These are phyloP conservation scores for Persicaria maculosa DNA, from an alignment of 148 eudicot species.

Conservation along the genomic window DNA sequence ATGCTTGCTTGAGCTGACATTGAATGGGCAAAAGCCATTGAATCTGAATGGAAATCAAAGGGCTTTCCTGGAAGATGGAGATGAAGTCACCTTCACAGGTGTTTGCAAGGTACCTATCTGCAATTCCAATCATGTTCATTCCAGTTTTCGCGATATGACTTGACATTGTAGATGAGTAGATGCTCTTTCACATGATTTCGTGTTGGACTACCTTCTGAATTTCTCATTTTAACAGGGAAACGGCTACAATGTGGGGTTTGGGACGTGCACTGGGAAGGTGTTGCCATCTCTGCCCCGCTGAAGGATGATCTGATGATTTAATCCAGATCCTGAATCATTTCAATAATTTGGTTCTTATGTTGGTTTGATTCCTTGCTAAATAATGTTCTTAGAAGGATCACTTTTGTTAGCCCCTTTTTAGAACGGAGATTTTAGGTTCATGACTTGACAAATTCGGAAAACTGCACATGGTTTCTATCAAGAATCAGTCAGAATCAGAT, in stretches of 20 bases:
- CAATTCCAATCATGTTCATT: background rate
- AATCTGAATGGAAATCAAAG: constrained; percentile 53
- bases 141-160: background rate
- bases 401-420: no score
- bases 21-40: constrained; percentile 76
- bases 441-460: no score
- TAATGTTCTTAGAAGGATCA: background rate
- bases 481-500: no score
- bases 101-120: constrained; percentile 57
- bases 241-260: constrained; percentile 9
- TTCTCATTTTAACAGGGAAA: constrained; percentile 2
- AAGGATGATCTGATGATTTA: no score
- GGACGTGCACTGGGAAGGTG: constrained; percentile 10
- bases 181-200: background rate
- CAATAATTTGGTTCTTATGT: no score
- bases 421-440: no score
- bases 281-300: background rate
- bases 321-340: no score
- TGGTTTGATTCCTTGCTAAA: no score
- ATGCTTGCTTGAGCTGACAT: constrained; percentile 76
- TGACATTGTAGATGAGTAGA: no score
- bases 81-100: constrained; percentile 76
- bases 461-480: no score
- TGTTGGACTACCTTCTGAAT: background rate
- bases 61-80: constrained; percentile 88